Conservation (phyloP, 2,329 filamentous ascomycete species). For the Claviceps paspali region DNA sequence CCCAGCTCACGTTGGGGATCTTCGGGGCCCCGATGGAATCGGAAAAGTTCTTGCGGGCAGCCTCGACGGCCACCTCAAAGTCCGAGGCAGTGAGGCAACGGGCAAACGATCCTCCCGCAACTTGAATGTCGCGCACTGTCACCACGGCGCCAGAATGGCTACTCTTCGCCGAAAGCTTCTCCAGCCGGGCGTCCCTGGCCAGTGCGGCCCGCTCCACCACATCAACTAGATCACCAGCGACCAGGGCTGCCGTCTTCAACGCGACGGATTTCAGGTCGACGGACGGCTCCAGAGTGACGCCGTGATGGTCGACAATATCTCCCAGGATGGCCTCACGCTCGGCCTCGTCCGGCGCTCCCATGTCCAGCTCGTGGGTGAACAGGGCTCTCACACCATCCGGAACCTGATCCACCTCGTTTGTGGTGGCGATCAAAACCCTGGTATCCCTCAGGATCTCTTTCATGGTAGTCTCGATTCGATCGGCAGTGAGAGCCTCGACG, state of each 20-base stretch:
- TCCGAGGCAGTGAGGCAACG: conserved; percentile 68
- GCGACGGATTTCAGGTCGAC: conserved; percentile 77
- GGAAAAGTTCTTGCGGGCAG: conserved; percentile 92
- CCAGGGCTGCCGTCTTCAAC: conserved; percentile 86
- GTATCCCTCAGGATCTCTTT: conserved; percentile 69
- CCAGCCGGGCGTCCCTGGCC: conserved; percentile 60
- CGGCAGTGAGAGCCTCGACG: conserved; percentile 78
- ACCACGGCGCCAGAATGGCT: conserved; percentile 26
- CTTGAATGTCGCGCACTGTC: conserved; percentile 67
- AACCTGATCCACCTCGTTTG: conserved; percentile 87
- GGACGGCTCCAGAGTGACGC: conserved; percentile 63
- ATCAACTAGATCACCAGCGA: conserved; percentile 86
- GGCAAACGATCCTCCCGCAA: conserved; percentile 69
- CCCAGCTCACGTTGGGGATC: conserved; percentile 93
- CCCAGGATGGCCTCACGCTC: conserved; percentile 80
- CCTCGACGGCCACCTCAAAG: conserved; percentile 86
- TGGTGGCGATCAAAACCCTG: conserved; percentile 80
- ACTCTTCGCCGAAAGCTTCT: conserved; percentile 45
- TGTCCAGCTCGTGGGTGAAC: conserved; percentile 91
- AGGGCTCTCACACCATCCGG: conserved; percentile 78
- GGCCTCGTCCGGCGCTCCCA: conserved; percentile 80
- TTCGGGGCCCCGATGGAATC: conserved; percentile 95
- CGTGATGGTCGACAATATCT: conserved; percentile 60
- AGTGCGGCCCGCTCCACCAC: conserved; percentile 82
- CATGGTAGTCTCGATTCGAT: conserved; percentile 74